Percentiles rank a stretch among this genome's conserved stretches.
Conservation (phyloP, 331 rosid genomes). For the Quercus tomentella region DNA sequence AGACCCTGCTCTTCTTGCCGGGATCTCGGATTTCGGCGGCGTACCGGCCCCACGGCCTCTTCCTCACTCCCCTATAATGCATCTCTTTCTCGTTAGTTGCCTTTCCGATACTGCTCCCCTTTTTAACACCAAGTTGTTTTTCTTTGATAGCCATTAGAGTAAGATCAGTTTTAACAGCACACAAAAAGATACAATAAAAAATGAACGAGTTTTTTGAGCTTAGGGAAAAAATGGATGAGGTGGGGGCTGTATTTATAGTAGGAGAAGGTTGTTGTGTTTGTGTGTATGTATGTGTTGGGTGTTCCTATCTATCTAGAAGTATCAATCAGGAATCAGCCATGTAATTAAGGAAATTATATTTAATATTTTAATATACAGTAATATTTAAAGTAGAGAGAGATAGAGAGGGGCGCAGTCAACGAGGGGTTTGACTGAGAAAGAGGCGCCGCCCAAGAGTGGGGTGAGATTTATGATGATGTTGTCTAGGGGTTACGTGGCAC, state of each 20-base stretch:
- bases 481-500: slow-evolving; percentile 40
- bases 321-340: too few species aligned
- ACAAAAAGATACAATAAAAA: too few species aligned
- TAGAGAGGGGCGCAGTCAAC: slow-evolving; percentile 27
- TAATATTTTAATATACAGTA: background rate
- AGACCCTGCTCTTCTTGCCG: slow-evolving; percentile 61
- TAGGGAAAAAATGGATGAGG: background rate
- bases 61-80: slow-evolving; percentile 57
- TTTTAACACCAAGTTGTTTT: slow-evolving; percentile 2
- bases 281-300: too few species aligned
- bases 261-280: background rate
- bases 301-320: too few species aligned
- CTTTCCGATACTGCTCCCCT: background rate
- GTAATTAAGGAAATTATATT: background rate
- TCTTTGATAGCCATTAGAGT: slow-evolving; percentile 33
- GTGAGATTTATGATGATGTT: background rate
- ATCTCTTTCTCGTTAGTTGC: slow-evolving; percentile 24
- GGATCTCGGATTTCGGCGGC: slow-evolving; percentile 76
- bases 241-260: background rate
- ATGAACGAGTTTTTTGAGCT: background rate
- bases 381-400: background rate
- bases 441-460: slow-evolving; percentile 58
- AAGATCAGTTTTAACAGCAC: too few species aligned
- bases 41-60: slow-evolving; percentile 73
- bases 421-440: slow-evolving; percentile 27